phyloP scores from a whole-genome alignment of 2,329 filamentous ascomycete genomes.

The Rhytidhysteron rufulum region DNA sequence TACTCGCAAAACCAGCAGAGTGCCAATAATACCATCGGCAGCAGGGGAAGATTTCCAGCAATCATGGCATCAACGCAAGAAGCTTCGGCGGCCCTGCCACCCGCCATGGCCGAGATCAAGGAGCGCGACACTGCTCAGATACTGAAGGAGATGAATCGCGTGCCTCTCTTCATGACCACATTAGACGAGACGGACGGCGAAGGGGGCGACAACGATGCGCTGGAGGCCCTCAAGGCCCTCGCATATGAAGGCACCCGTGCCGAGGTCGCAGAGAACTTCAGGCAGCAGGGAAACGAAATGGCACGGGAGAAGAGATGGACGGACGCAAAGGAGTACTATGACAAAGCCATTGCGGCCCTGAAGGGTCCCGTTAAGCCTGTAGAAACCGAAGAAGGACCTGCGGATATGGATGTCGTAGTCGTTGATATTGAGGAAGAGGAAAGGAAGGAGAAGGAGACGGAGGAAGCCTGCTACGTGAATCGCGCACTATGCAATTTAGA shows the following conservation, averaged over 20 bases:
- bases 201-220: constrained; percentile 70
- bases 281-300: constrained; percentile 87
- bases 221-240: constrained; percentile 84
- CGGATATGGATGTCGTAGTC: constrained; percentile 46
- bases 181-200: constrained; percentile 61
- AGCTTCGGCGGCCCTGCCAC: constrained; percentile 50
- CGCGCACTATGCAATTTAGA: constrained; percentile 86
- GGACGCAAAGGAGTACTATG: constrained; percentile 89
- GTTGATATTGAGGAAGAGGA: constrained; percentile 59
- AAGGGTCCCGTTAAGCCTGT: constrained; percentile 55
- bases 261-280: constrained; percentile 80
- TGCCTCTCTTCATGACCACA: constrained; percentile 93
- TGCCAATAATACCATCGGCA: too few relatives aligned
- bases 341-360: constrained; percentile 75
- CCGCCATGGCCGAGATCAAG: constrained; percentile 55
- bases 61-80: constrained; percentile 5
- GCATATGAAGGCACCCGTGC: constrained; percentile 87
- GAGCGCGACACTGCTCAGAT: constrained; percentile 59
- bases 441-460: constrained; percentile 57
- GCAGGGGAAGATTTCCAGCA: too few relatives aligned
- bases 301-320: constrained; percentile 69
- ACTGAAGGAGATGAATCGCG: constrained; percentile 61
- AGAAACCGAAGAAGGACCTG: constrained; percentile 36
- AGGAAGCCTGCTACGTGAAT: constrained; percentile 80
- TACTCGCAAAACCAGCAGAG: too few relatives aligned